Conservation (phyloP, 1,284 basidiomycete species). For the Puccinia coronata region DNA sequence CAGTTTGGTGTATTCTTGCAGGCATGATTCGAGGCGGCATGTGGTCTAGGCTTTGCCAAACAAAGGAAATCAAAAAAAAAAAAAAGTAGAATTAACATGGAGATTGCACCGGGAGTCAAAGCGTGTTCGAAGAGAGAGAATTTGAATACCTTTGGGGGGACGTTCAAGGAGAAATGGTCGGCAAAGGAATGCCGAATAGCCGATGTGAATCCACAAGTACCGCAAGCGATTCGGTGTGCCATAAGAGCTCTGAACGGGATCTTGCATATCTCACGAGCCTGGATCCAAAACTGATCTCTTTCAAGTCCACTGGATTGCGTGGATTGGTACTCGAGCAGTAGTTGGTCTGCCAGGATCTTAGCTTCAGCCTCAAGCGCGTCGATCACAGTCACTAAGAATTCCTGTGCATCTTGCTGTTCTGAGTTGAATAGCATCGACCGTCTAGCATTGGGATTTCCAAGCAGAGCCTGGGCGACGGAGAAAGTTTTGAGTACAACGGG, state of each 20-base stretch:
- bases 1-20: conserved; percentile 77
- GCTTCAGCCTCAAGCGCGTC: conserved; percentile 81
- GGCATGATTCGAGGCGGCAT: conserved; percentile 72
- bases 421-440: conserved; percentile 68
- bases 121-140: background rate
- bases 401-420: conserved; percentile 93
- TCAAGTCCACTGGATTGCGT: conserved; percentile 39
- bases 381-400: conserved; percentile 83
- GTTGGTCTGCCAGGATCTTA: conserved; percentile 52
- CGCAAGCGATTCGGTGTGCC: conserved; percentile 76
- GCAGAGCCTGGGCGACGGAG: conserved; percentile 49
- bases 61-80: background rate
- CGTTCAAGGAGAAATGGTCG: conserved; percentile 75
- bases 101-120: background rate
- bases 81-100: background rate
- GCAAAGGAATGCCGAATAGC: conserved; percentile 83
- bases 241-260: conserved; percentile 73
- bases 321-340: conserved; percentile 58
- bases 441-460: conserved; percentile 9
- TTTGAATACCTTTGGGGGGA: conserved; percentile 63
- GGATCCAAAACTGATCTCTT: conserved; percentile 30
- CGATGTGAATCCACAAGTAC: conserved; percentile 80
- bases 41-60: conserved; percentile 60
- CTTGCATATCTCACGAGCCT: conserved; percentile 39
- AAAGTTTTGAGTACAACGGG: conserved; percentile 63